phyloP scores from a whole-genome alignment of 257 asterid genomes.

The Solanum microdontum region DNA sequence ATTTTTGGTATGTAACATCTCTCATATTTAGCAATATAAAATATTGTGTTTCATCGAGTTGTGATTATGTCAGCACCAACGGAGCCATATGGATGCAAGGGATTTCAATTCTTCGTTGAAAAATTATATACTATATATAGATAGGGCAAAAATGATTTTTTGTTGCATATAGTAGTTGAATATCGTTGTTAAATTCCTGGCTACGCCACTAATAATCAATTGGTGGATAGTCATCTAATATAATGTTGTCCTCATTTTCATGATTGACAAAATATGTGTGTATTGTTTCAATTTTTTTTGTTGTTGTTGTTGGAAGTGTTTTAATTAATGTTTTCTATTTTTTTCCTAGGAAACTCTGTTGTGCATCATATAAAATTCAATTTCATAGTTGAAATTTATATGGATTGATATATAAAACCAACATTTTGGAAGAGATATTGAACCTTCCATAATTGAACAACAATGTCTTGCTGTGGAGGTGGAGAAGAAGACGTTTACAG shows the following conservation, averaged over 20 bases:
- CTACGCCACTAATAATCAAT: not conserved
- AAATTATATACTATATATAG: not conserved
- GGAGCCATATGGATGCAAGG: not conserved
- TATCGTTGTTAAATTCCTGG: not conserved
- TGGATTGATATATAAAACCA: not conserved
- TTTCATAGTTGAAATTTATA: not conserved
- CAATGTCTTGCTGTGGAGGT: constrained; percentile 81
- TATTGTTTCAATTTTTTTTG: not conserved
- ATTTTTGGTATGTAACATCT: not conserved
- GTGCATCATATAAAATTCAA: not conserved
- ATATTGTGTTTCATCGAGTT: not conserved
- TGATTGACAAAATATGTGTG: not conserved
- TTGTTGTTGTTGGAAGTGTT: not conserved
- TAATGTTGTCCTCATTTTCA: not conserved
- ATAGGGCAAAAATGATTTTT: too few relatives aligned
- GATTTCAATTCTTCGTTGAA: not conserved
- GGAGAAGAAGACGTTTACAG: constrained; percentile 51
- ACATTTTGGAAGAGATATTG: not conserved
- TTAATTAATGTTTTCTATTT: not conserved
- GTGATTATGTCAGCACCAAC: too few relatives aligned
- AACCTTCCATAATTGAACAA: not conserved
- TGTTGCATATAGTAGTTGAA: not conserved
- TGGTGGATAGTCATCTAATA: not conserved
- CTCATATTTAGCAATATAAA: not conserved
- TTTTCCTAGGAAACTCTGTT: not conserved